A percentile compares a stretch with the other conserved stretches of the same genome.
Evolutionary conservation across 2,329 filamentous ascomycete genomes (phyloP).

Genomic region (Dactylellina sp.): DNA sequence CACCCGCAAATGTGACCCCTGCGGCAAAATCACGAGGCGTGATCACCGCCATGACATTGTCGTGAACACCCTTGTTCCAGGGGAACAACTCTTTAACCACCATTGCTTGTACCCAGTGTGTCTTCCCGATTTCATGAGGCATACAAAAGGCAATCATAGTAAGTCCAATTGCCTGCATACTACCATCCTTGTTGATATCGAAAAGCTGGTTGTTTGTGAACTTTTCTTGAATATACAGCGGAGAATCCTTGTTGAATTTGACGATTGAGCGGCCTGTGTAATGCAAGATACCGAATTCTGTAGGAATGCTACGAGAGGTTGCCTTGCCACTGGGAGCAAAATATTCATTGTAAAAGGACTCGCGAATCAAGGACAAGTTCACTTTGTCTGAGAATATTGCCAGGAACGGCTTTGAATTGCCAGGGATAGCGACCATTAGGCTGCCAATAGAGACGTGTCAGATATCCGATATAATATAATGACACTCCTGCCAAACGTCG

Average conservation of each 20-base stretch:
- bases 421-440: conserved; percentile 31
- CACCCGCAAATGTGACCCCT: conserved; percentile 25
- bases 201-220: conserved; percentile 17
- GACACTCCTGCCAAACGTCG: background rate
- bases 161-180: conserved; percentile 42
- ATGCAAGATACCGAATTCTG: conserved; percentile 34
- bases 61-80: conserved; percentile 24
- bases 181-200: conserved; percentile 30
- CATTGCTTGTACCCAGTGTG: conserved; percentile 38
- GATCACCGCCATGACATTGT: conserved; percentile 33
- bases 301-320: conserved; percentile 26
- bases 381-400: conserved; percentile 27
- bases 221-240: conserved; percentile 32
- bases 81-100: conserved; percentile 46
- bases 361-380: conserved; percentile 34
- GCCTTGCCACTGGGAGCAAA: conserved; percentile 11
- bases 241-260: conserved; percentile 50
- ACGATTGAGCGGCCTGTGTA: conserved; percentile 39
- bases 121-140: conserved; percentile 38
- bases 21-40: conserved; percentile 21
- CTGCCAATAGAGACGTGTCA: conserved; percentile 5
- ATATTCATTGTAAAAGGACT: conserved; percentile 47
- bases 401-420: conserved; percentile 39
- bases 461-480: background rate
- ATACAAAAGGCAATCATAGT: conserved; percentile 46